Percentiles rank a stretch among this genome's conserved stretches.
phyloP scores from a whole-genome alignment of 2,329 filamentous ascomycete genomes.

The Trichoderma polysporum region DNA sequence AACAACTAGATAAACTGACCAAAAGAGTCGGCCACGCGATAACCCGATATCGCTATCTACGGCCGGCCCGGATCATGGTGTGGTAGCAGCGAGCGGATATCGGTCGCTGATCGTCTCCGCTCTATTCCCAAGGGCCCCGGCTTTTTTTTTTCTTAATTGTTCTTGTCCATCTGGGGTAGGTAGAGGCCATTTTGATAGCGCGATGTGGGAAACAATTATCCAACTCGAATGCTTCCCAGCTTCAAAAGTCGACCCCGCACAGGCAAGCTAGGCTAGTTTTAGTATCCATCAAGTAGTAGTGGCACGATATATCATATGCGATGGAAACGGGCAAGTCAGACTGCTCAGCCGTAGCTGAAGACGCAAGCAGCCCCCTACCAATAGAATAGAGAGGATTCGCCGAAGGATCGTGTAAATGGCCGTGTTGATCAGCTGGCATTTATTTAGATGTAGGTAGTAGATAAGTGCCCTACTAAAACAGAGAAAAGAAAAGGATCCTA shows the following conservation, averaged over 20 bases:
- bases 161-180: background rate
- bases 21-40: background rate
- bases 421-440: background rate
- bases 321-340: background rate
- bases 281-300: background rate
- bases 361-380: background rate
- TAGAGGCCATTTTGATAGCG: background rate
- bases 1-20: background rate
- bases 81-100: conserved; percentile 13
- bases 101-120: conserved; percentile 14
- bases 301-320: conserved; percentile 6
- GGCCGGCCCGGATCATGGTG: conserved; percentile 10
- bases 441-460: background rate
- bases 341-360: conserved; percentile 13
- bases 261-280: background rate
- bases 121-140: conserved; percentile 7
- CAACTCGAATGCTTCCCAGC: background rate
- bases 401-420: background rate
- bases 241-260: background rate
- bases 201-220: background rate
- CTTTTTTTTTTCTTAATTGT: background rate
- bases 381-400: background rate
- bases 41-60: conserved; percentile 16
- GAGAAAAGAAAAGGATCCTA: background rate
- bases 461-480: background rate